phyloP scores from a whole-genome alignment of 1,139 yeast genomes.

The Sugiyamaella paludigena region DNA sequence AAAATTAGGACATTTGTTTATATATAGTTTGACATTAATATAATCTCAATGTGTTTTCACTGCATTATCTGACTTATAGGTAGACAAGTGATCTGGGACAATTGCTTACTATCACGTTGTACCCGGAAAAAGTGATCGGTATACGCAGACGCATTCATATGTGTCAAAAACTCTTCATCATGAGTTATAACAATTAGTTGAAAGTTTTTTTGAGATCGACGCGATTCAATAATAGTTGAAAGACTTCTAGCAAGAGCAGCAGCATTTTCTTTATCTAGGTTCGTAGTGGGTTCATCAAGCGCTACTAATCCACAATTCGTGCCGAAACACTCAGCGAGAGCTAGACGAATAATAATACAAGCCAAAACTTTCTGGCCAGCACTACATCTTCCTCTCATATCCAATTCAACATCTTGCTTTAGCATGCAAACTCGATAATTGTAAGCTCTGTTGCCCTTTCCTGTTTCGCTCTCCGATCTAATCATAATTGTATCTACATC shows the following conservation, averaged over 20 bases:
- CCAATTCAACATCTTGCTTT: constrained; percentile 86
- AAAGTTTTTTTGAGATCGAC: constrained; percentile 80
- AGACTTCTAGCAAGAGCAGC: constrained; percentile 84
- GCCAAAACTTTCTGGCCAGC: constrained; percentile 98
- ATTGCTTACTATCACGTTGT: constrained; percentile 74
- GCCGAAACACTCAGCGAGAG: constrained; percentile 95
- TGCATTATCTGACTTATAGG: constrained; percentile 33
- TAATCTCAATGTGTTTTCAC: constrained; percentile 5
- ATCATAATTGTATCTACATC: constrained; percentile 92
- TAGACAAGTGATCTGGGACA: constrained; percentile 59
- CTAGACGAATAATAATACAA: constrained; percentile 83
- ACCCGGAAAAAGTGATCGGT: constrained; percentile 89
- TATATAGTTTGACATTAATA: not conserved
- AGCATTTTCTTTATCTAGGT: constrained; percentile 84
- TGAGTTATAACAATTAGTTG: constrained; percentile 94
- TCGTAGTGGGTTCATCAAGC: constrained; percentile 96
- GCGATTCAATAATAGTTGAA: constrained; percentile 66
- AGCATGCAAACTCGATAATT: constrained; percentile 95
- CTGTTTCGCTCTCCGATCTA: constrained; percentile 66
- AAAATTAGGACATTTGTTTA: constrained; percentile 10
- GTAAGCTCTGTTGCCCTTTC: constrained; percentile 62
- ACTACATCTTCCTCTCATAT: constrained; percentile 97
- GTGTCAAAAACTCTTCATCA: constrained; percentile 84
- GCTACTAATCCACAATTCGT: constrained; percentile 93
- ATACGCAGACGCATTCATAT: constrained; percentile 80